phyloP scores from a whole-genome alignment of 345 rosid species.

The Salix arbutifolia region DNA sequence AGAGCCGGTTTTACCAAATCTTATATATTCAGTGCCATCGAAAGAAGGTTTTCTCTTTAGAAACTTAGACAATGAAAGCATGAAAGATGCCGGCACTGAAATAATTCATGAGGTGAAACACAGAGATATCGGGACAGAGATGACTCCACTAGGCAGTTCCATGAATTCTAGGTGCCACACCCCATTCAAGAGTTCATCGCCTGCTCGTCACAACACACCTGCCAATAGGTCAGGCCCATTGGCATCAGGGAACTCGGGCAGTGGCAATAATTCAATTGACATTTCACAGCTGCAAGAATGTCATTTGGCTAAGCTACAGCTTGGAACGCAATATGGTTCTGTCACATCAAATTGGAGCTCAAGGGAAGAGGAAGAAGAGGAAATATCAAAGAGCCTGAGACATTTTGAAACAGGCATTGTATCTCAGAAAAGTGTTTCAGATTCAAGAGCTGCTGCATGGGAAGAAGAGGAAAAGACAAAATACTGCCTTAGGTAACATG shows the following conservation, averaged over 20 bases:
- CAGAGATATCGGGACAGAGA: conserved; percentile 83
- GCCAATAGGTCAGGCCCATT: conserved; percentile 82
- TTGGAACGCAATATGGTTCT: conserved; percentile 57
- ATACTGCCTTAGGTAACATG: conserved; percentile 65
- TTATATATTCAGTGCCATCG: conserved; percentile 47
- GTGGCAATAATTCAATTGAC: conserved; percentile 43
- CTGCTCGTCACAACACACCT: conserved; percentile 92
- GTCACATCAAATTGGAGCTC: conserved; percentile 79
- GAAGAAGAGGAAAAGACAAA: conserved; percentile 79
- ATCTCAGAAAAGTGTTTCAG: conserved; percentile 44
- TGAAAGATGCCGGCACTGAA: conserved; percentile 51
- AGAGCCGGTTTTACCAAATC: conserved; percentile 48
- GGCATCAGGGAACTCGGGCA: conserved; percentile 29
- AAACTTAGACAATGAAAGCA: conserved; percentile 37
- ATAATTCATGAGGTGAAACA: conserved; percentile 45
- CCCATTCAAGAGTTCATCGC: conserved; percentile 64
- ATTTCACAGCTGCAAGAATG: conserved; percentile 62
- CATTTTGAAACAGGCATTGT: conserved; percentile 59
- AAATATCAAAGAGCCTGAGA: conserved; percentile 77
- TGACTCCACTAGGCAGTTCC: conserved; percentile 86
- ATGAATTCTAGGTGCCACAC: conserved; percentile 79
- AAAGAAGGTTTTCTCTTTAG: conserved; percentile 76
- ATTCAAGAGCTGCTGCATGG: conserved; percentile 64
- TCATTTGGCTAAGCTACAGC: conserved; percentile 67
- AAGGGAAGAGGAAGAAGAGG: conserved; percentile 87